phyloP scores from a whole-genome alignment of 257 asterid species.

The Prunella vulgaris region DNA sequence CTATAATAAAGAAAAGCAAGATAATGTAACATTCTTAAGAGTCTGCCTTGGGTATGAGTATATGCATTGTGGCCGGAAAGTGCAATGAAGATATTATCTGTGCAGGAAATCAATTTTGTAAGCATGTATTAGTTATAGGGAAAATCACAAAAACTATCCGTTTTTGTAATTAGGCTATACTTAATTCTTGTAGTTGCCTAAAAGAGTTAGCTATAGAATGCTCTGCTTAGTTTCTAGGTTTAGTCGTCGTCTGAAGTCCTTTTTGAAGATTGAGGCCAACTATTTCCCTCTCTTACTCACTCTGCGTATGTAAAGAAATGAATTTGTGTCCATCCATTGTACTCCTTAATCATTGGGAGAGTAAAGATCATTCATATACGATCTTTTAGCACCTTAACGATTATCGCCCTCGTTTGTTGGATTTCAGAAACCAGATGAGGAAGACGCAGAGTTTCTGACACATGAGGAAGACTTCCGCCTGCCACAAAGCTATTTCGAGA shows the following conservation, averaged over 20 bases:
- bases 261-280: neutral
- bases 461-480: conserved; percentile 82
- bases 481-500: conserved; percentile 67
- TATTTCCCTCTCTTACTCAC: neutral
- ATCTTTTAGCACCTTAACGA: neutral
- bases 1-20: no score
- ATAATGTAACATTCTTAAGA: neutral
- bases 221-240: neutral
- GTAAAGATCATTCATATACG: neutral
- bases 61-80: neutral
- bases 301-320: neutral
- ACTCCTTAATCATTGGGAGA: neutral
- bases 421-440: conserved; percentile 82
- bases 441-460: conserved; percentile 56
- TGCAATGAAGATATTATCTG: neutral
- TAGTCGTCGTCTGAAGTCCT: neutral
- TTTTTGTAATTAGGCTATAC: neutral
- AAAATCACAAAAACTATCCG: neutral
- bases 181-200: neutral
- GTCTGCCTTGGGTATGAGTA: neutral
- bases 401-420: neutral
- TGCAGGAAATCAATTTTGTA: neutral
- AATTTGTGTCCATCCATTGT: neutral
- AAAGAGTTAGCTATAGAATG: neutral
- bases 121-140: neutral